Conservation (phyloP, 306 rosid genomes). For the Pueraria montana region DNA sequence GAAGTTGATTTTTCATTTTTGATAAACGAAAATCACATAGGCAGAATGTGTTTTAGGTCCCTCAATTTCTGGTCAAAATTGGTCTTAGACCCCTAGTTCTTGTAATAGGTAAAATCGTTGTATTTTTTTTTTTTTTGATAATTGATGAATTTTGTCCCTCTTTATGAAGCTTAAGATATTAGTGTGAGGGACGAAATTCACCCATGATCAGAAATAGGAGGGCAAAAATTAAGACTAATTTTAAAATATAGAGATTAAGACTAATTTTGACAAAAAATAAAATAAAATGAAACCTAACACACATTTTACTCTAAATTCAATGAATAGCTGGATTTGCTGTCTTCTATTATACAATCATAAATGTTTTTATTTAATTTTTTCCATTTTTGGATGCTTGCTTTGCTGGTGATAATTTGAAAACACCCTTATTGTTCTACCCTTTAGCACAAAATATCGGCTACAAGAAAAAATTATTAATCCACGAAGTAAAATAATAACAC, state of each 20-base stretch:
- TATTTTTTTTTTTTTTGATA: background rate
- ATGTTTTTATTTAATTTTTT: background rate
- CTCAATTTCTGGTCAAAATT: background rate
- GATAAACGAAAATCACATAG: background rate
- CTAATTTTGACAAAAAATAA: background rate
- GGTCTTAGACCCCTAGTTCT: background rate
- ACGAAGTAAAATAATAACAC: background rate
- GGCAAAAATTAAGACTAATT: background rate
- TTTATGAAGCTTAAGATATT: background rate
- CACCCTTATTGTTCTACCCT: too few relatives aligned
- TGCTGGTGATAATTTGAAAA: too few relatives aligned
- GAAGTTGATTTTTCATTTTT: background rate
- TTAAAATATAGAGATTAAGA: background rate
- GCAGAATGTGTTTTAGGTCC: background rate
- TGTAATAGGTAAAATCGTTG: background rate
- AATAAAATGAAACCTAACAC: background rate
- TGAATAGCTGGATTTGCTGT: conserved; percentile 10
- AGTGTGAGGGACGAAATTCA: background rate
- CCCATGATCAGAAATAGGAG: background rate
- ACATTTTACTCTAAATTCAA: conserved; percentile 5
- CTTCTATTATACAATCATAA: background rate
- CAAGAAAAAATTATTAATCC: background rate
- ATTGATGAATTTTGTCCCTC: background rate
- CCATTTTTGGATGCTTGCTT: background rate
- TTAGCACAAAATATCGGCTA: too few relatives aligned